Evolutionary conservation across 2,329 filamentous ascomycete genomes (phyloP).

Genomic region (Microcera coccophila): DNA sequence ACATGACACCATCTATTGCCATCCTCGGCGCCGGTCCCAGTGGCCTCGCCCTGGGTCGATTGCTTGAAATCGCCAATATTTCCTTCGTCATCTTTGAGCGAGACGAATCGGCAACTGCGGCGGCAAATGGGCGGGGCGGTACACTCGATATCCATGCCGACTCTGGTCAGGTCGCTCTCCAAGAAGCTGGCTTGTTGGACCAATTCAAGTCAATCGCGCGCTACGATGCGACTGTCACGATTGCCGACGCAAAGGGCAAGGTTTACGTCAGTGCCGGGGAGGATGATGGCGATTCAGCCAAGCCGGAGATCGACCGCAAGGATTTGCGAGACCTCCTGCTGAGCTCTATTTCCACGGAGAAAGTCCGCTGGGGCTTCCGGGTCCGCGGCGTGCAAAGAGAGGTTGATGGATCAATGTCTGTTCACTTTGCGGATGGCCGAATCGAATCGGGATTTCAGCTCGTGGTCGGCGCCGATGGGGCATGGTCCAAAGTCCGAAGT

Average conservation of each 20-base stretch:
- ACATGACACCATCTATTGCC: not conserved
- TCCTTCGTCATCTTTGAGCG: not conserved
- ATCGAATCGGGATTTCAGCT: not conserved
- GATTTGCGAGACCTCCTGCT: not conserved
- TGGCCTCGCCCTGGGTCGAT: not conserved
- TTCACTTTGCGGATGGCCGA: not conserved
- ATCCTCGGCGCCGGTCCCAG: not conserved
- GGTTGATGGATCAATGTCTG: not conserved
- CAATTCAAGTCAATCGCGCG: not conserved
- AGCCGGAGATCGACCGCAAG: not conserved
- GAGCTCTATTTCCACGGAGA: not conserved
- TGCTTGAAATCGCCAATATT: not conserved
- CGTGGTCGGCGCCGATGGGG: not conserved
- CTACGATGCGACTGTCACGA: not conserved
- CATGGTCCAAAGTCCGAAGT: not conserved
- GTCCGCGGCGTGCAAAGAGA: not conserved
- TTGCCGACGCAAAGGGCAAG: no score
- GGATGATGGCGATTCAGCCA: not conserved
- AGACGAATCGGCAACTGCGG: no score
- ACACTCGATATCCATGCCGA: not conserved
- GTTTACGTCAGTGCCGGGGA: not conserved
- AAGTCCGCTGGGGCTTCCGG: not conserved
- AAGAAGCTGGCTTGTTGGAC: not conserved
- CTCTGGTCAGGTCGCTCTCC: not conserved
- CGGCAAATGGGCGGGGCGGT: not conserved